Conservation (phyloP, 805 yeast species). For the Candida sphagnicola region DNA sequence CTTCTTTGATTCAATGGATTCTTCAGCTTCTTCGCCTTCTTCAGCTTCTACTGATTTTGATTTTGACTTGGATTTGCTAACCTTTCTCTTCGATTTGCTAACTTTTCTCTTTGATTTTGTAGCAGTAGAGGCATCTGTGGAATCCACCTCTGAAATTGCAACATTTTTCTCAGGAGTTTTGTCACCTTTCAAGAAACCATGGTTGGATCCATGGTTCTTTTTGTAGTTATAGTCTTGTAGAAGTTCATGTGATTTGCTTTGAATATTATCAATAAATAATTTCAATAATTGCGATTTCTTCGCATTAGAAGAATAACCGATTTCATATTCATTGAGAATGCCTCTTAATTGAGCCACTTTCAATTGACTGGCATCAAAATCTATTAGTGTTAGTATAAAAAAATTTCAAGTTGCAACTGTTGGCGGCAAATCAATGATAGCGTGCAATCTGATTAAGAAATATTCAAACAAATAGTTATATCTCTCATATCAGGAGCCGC, state of each 20-base stretch:
- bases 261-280: slow-evolving; percentile 54
- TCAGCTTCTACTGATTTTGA: slow-evolving; percentile 11
- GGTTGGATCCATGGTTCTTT: slow-evolving; percentile 14
- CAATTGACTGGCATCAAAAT: slow-evolving; percentile 60
- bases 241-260: slow-evolving; percentile 43
- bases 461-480: too few species aligned
- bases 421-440: too few species aligned
- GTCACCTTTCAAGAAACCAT: slow-evolving; percentile 15
- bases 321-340: slow-evolving; percentile 57
- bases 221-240: slow-evolving; percentile 23
- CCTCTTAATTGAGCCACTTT: slow-evolving; percentile 70
- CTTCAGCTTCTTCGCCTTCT: slow-evolving; percentile 4
- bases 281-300: slow-evolving; percentile 63
- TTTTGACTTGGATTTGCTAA: slow-evolving; percentile 4
- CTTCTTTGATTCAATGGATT: not conserved
- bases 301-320: slow-evolving; percentile 58
- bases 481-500: too few species aligned
- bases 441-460: too few species aligned
- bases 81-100: slow-evolving; percentile 2
- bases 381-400: slow-evolving; percentile 5
- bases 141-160: not conserved
- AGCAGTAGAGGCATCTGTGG: not conserved
- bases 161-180: slow-evolving; percentile 1
- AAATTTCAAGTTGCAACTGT: not conserved
- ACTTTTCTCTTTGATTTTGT: slow-evolving; percentile 1